phyloP scores from a whole-genome alignment of 768 basidiomycete genomes.

The Ramaria sp. region DNA sequence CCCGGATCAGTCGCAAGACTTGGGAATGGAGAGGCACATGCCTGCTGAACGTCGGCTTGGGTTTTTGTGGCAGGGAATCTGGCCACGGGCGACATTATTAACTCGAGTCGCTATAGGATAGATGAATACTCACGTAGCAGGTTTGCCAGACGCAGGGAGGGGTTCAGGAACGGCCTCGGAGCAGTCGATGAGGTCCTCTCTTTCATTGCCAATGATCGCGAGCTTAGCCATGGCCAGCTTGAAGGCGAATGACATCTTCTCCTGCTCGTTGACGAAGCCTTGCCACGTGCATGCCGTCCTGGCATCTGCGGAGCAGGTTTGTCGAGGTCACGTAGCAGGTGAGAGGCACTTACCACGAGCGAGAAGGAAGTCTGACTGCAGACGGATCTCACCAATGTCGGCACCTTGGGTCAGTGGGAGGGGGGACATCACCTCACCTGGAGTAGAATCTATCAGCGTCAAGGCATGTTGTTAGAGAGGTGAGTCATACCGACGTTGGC shows the following conservation, averaged over 20 bases:
- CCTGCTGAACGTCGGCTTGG: constrained; percentile 14
- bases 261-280: constrained; percentile 4
- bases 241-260: constrained; percentile 1
- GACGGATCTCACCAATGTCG: constrained; percentile 4
- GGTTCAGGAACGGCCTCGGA: constrained; percentile 11
- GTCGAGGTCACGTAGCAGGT: background rate
- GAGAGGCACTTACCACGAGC: constrained; percentile 3
- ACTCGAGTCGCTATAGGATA: no score
- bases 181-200: constrained; percentile 1
- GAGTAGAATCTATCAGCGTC: background rate
- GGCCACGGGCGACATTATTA: background rate
- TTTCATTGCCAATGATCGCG: background rate
- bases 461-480: background rate
- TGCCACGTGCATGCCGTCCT: constrained; percentile 9
- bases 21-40: constrained; percentile 27
- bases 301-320: background rate
- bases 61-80: constrained; percentile 16
- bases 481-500: constrained; percentile 14
- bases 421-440: constrained; percentile 24
- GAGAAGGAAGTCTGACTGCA: constrained; percentile 8
- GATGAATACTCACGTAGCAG: background rate
- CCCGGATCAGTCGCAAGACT: constrained; percentile 22
- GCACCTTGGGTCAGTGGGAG: constrained; percentile 12
- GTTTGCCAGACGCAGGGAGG: constrained; percentile 3
- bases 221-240: background rate